Evolutionary conservation across 306 rosid species (phyloP).

Genomic region (Citrullus amarus): DNA sequence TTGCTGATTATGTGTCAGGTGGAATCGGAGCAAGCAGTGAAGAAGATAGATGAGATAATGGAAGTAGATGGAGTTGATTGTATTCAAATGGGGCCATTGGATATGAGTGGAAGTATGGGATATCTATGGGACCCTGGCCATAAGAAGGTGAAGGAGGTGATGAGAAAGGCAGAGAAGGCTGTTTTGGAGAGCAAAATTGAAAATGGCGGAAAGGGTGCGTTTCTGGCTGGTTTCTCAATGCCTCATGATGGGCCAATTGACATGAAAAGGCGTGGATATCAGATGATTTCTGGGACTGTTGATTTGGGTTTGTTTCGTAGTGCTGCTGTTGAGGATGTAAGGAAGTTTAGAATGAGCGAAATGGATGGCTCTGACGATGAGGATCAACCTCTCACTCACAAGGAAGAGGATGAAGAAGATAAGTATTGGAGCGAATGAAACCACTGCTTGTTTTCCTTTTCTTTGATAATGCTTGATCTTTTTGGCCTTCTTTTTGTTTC

Average conservation of each 20-base stretch:
- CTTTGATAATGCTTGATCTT: not conserved
- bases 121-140: slow-evolving; percentile 65
- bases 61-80: slow-evolving; percentile 74
- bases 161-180: slow-evolving; percentile 47
- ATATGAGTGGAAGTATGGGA: slow-evolving; percentile 75
- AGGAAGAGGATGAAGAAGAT: slow-evolving; percentile 37
- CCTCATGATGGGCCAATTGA: slow-evolving; percentile 44
- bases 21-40: slow-evolving; percentile 43
- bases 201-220: slow-evolving; percentile 27
- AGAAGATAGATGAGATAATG: slow-evolving; percentile 29
- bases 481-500: not conserved
- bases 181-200: slow-evolving; percentile 26
- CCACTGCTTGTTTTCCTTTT: not conserved
- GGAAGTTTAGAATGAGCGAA: slow-evolving; percentile 30
- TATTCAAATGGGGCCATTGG: slow-evolving; percentile 78
- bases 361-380: slow-evolving; percentile 28
- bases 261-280: slow-evolving; percentile 50
- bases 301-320: slow-evolving; percentile 57
- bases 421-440: slow-evolving; percentile 69
- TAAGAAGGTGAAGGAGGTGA: slow-evolving; percentile 46
- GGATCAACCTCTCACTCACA: not conserved
- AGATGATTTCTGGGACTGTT: slow-evolving; percentile 49
- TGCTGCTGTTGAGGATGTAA: slow-evolving; percentile 55
- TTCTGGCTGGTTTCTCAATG: slow-evolving; percentile 41
- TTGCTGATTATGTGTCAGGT: slow-evolving; percentile 61